phyloP scores from a whole-genome alignment of 352 stramenopile species.

The Phytophthora melonis region DNA sequence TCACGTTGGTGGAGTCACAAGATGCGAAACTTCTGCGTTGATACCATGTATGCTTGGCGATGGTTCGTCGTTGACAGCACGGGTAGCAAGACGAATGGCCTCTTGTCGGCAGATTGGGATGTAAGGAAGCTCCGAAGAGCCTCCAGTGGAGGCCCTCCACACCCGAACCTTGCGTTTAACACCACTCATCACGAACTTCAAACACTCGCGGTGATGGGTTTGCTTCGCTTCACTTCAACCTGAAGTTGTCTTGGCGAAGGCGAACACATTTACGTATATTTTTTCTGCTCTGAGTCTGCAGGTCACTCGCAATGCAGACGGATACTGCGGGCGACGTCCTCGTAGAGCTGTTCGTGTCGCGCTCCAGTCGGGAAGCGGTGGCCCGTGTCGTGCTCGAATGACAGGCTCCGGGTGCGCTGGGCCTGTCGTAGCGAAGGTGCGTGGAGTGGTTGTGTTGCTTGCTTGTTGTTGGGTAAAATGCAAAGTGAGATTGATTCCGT shows the following conservation, averaged over 20 bases:
- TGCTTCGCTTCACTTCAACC: background rate
- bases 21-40: slow-evolving; percentile 40
- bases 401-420: no score
- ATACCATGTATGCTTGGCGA: no score
- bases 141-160: background rate
- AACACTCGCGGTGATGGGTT: background rate
- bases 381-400: slow-evolving; percentile 53
- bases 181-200: background rate
- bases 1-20: slow-evolving; percentile 62
- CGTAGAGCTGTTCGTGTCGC: slow-evolving; percentile 43
- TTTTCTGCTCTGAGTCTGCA: background rate
- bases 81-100: background rate
- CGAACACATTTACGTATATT: background rate
- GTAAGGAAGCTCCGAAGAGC: background rate
- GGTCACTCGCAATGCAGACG: slow-evolving; percentile 33
- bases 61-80: no score
- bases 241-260: background rate
- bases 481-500: no score
- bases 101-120: slow-evolving; percentile 1
- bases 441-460: no score
- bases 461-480: no score
- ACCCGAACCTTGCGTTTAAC: background rate
- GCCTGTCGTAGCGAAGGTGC: no score
- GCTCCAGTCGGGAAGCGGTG: slow-evolving; percentile 50
- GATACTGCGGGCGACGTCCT: slow-evolving; percentile 40